Conservation (phyloP, 352 stramenopile genomes). For the Phytophthora colocasiae region DNA sequence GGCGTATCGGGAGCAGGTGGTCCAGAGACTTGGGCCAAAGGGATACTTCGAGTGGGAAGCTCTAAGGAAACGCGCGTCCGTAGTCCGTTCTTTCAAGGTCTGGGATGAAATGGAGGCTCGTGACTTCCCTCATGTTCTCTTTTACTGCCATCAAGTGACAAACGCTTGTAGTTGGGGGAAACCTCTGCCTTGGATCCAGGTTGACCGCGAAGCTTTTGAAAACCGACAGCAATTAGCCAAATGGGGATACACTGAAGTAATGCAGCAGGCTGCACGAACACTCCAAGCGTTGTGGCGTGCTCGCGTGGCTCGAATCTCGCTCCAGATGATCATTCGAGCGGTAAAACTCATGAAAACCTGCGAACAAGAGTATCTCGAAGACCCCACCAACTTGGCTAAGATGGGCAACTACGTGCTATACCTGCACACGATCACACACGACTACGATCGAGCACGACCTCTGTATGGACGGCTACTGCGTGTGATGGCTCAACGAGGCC, state of each 20-base stretch:
- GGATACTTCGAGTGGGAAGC: slow-evolving; percentile 74
- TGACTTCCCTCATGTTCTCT: slow-evolving; percentile 60
- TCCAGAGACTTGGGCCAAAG: slow-evolving; percentile 53
- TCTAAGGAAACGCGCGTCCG: slow-evolving; percentile 32
- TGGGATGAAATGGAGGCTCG: slow-evolving; percentile 78
- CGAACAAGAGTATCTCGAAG: slow-evolving; percentile 76
- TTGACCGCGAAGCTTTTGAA: slow-evolving; percentile 54
- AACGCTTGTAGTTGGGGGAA: slow-evolving; percentile 70
- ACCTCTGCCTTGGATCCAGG: slow-evolving; percentile 55
- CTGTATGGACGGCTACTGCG: slow-evolving; percentile 75
- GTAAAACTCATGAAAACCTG: slow-evolving; percentile 77
- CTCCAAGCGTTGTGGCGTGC: slow-evolving; percentile 69
- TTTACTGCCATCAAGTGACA: slow-evolving; percentile 84
- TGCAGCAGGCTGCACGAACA: slow-evolving; percentile 52
- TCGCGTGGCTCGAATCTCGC: slow-evolving; percentile 58
- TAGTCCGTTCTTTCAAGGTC: slow-evolving; percentile 62
- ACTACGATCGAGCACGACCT: slow-evolving; percentile 79
- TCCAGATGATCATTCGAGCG: slow-evolving; percentile 66
- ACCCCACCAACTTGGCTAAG: slow-evolving; percentile 74
- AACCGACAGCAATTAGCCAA: slow-evolving; percentile 57
- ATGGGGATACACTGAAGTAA: slow-evolving; percentile 75
- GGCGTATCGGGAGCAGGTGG: slow-evolving; percentile 52
- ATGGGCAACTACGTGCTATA: slow-evolving; percentile 89
- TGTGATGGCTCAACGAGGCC: slow-evolving; percentile 79
- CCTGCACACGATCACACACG: slow-evolving; percentile 75